A percentile compares a stretch with the other conserved stretches of the same genome.
phyloP scores from a whole-genome alignment of 2,329 filamentous ascomycete genomes.

The Didymella arachidicola region DNA sequence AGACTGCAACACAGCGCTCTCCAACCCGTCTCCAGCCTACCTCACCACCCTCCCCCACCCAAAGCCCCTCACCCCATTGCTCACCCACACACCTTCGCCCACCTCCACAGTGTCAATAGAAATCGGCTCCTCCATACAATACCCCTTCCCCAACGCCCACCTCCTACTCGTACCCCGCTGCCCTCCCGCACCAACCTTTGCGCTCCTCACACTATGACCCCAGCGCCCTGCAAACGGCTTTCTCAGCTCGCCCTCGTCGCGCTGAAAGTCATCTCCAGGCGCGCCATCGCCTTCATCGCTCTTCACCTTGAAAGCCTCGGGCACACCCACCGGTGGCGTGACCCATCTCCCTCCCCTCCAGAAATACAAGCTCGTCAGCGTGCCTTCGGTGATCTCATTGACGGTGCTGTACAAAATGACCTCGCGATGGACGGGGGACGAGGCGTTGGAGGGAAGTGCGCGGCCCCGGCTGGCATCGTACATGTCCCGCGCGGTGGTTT shows the following conservation, averaged over 20 bases:
- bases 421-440: slow-evolving; percentile 61
- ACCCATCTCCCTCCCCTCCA: slow-evolving; percentile 77
- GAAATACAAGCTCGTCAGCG: slow-evolving; percentile 82
- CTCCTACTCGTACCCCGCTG: slow-evolving; percentile 82
- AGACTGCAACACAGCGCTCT: no score
- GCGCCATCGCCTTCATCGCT: no score
- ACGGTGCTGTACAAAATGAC: slow-evolving; percentile 75
- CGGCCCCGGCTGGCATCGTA: slow-evolving; percentile 76
- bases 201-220: slow-evolving; percentile 49
- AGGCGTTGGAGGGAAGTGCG: slow-evolving; percentile 58
- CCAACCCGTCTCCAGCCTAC: not conserved
- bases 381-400: slow-evolving; percentile 82
- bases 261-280: not conserved
- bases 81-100: slow-evolving; percentile 85
- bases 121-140: slow-evolving; percentile 73
- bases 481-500: slow-evolving; percentile 75
- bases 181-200: slow-evolving; percentile 72
- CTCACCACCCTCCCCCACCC: slow-evolving; percentile 45
- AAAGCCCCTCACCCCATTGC: slow-evolving; percentile 87
- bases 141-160: slow-evolving; percentile 76
- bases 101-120: slow-evolving; percentile 66
- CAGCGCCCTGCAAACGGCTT: slow-evolving; percentile 49
- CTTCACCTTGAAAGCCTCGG: slow-evolving; percentile 30
- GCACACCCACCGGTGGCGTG: slow-evolving; percentile 68
- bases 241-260: slow-evolving; percentile 47